These are phyloP conservation scores for Ceratocystis papillata DNA, from an alignment of 2,329 filamentous ascomycete species.

Conservation along the genomic window DNA sequence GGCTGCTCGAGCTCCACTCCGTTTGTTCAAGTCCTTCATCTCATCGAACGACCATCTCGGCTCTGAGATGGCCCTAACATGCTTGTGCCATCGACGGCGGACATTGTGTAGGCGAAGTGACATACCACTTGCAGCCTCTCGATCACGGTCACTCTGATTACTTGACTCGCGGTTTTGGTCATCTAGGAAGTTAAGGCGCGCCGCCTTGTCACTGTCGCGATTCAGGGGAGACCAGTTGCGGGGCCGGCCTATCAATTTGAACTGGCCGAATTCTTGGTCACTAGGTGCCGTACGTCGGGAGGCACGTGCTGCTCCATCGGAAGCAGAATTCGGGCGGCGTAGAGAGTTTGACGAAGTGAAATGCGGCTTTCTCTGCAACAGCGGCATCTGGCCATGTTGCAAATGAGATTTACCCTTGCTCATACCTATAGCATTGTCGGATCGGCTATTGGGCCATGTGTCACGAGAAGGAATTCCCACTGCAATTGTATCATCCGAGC, in stretches of 20 bases:
- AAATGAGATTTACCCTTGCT: background rate
- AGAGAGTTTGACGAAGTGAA: constrained; percentile 6
- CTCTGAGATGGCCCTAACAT: constrained; percentile 21
- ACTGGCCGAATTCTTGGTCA: background rate
- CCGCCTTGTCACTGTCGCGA: constrained; percentile 14
- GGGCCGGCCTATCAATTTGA: background rate
- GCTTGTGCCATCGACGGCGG: constrained; percentile 14
- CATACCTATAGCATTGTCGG: no score
- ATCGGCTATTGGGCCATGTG: constrained; percentile 21
- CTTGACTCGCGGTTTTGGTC: constrained; percentile 7
- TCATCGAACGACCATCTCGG: constrained; percentile 18
- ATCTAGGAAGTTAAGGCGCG: constrained; percentile 20
- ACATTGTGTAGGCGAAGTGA: constrained; percentile 17
- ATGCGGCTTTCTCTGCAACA: constrained; percentile 16
- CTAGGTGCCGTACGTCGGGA: background rate
- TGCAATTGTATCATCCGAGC: constrained; percentile 24
- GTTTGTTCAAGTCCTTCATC: constrained; percentile 2
- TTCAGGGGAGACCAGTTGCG: constrained; percentile 17
- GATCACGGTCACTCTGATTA: constrained; percentile 13
- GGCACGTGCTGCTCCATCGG: background rate
- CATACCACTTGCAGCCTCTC: constrained; percentile 1
- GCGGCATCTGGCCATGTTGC: background rate
- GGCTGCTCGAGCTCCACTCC: background rate
- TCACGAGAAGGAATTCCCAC: constrained; percentile 17
- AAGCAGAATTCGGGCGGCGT: constrained; percentile 4